A percentile compares a stretch with the other conserved stretches of the same genome.
These are phyloP conservation scores for Pichia exigua DNA, from an alignment of 805 yeast species.

Conservation along the genomic window DNA sequence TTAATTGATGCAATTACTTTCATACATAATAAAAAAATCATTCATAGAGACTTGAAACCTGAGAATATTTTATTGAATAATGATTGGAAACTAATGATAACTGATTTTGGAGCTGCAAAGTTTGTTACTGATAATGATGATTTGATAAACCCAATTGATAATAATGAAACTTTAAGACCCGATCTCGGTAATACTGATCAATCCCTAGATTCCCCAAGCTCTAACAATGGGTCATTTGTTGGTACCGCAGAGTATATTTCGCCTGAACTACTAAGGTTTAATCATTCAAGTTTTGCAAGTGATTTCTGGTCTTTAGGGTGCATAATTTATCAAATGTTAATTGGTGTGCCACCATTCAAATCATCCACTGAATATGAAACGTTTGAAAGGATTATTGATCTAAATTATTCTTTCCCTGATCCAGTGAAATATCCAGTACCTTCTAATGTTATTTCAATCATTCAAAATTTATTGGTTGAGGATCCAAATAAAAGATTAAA, in stretches of 20 bases:
- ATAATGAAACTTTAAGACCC: constrained; percentile 3
- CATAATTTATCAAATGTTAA: constrained; percentile 71
- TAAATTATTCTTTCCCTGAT: constrained; percentile 63
- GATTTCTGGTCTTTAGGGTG: constrained; percentile 97
- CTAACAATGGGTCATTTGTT: constrained; percentile 65
- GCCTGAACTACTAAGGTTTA: constrained; percentile 76
- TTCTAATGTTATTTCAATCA: constrained; percentile 53
- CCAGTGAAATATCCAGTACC: constrained; percentile 56
- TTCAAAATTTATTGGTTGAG: constrained; percentile 56
- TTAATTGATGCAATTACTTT: constrained; percentile 84
- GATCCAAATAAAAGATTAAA: constrained; percentile 62
- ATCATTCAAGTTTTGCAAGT: constrained; percentile 73
- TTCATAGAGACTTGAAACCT: constrained; percentile 92
- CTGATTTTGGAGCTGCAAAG: constrained; percentile 98
- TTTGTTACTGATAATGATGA: constrained; percentile 35
- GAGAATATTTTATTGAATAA: constrained; percentile 82
- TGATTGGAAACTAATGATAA: constrained; percentile 82
- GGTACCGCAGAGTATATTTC: constrained; percentile 97
- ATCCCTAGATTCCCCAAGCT: not conserved
- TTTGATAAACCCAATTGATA: not conserved
- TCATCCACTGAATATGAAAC: constrained; percentile 80
- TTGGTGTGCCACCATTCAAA: constrained; percentile 84
- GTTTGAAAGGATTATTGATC: constrained; percentile 76
- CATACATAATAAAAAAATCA: constrained; percentile 83
- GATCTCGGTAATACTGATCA: not conserved